Evolutionary conservation across 768 basidiomycete species (phyloP), one percentile per base, ranked within the genome.

Genomic region (Sporobolomyces phaffii): DNA sequence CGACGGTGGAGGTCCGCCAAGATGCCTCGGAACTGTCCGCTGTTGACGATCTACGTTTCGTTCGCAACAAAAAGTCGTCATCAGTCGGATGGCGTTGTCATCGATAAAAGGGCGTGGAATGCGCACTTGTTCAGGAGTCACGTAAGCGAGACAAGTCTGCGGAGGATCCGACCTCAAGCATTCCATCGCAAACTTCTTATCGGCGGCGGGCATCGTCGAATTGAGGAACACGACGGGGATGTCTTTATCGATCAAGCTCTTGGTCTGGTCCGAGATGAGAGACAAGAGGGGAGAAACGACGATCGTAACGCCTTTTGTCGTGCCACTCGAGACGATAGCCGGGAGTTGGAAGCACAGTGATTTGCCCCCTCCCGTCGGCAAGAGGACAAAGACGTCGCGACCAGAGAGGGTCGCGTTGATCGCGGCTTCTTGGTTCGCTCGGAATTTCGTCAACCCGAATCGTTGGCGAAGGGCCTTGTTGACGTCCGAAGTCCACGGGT

Each of bases 261-360:
- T 77, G 14, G 93, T 87, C 77, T 99, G 96, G 76, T 98, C 92
- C 33, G 83, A 81, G 81, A 99, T 98, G 52, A 99, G 81, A 1
- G 91, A 85, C 26, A 90, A 78, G 26, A 99, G 83, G 1, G 96
- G 96, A 4, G 89, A 88, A 49, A 99, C 82, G 34, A 99, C 92
- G 60, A 99, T 81, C 0, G 92, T 91, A 5, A 96, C 84, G 38
- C 93, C 91, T 59, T 79, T 80, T 0, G 88, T 90, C 73, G 79
- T 83, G 2, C 89, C 90, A 9, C 79, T 79, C 41, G 79, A 78
- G 74, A 91, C 89, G 38, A 96, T 82, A 3, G 91, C 93, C 0
- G 96, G 96, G 2, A 98, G 76, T 75, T 82, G 85, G 76, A 97
- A 81, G 78, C 77, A 75, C 10, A 78, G 66, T 51, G 73, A 77